These are phyloP conservation scores for Tolypocladium inflatum DNA, from an alignment of 2,329 filamentous ascomycete species.

Conservation along the genomic window DNA sequence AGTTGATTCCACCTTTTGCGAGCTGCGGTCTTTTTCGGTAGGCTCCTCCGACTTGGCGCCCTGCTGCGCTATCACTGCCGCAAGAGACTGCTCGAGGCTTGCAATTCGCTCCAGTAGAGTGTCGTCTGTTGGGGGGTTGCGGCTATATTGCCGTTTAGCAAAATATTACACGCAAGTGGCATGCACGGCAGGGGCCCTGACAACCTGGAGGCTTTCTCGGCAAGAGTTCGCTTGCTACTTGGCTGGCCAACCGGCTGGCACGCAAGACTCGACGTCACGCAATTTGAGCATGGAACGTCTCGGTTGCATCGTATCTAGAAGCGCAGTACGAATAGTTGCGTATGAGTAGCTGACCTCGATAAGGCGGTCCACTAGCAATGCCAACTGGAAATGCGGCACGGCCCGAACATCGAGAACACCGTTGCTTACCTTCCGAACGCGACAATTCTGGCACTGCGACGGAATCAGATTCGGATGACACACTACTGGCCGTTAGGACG, in stretches of 20 bases:
- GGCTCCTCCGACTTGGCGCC: background rate
- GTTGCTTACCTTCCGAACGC: background rate
- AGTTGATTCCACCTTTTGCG: background rate
- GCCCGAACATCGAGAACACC: background rate
- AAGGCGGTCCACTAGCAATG: background rate
- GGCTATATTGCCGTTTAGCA: background rate
- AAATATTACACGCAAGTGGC: background rate
- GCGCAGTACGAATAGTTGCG: background rate
- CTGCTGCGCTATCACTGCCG: background rate
- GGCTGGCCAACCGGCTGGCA: slow-evolving; percentile 5
- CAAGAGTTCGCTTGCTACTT: background rate
- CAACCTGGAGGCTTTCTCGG: background rate
- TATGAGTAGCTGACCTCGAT: background rate
- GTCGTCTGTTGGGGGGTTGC: background rate
- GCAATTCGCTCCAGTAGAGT: background rate
- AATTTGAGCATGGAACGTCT: slow-evolving; percentile 11
- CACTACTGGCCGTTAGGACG: background rate
- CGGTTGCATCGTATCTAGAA: slow-evolving; percentile 10
- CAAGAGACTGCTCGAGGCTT: background rate
- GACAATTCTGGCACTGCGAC: slow-evolving; percentile 1
- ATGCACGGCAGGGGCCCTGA: background rate
- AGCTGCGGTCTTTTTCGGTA: background rate
- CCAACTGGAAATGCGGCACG: background rate
- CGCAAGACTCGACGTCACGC: slow-evolving; percentile 9
- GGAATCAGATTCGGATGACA: background rate